A percentile compares a stretch with the other conserved stretches of the same genome.
phyloP scores from a whole-genome alignment of 495 filamentous ascomycete genomes.

The Lasiosphaeria miniovina region DNA sequence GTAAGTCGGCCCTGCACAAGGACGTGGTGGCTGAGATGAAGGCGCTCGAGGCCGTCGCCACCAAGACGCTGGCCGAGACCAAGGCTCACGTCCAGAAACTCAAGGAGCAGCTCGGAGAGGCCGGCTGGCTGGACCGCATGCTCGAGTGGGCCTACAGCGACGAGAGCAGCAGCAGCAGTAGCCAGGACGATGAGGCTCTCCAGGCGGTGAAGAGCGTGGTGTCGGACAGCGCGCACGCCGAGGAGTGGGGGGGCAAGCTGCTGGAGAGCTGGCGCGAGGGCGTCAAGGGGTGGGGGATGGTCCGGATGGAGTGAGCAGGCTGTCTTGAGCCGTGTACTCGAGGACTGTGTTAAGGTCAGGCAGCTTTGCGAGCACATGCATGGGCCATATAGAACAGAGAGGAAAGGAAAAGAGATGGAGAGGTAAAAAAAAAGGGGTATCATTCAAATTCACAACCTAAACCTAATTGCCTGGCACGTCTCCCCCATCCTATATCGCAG shows the following conservation, averaged over 20 bases:
- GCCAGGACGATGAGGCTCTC: constrained; percentile 16
- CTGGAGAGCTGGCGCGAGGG: constrained; percentile 43
- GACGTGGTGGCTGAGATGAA: constrained; percentile 38
- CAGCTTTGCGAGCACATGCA: not conserved
- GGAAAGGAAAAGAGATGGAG: not conserved
- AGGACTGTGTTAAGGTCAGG: no score
- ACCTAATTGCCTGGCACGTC: no score
- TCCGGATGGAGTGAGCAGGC: constrained; percentile 27
- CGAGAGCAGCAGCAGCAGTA: constrained; percentile 8
- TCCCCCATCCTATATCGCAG: no score
- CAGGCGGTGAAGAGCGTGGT: constrained; percentile 27
- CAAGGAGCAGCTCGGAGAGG: constrained; percentile 30
- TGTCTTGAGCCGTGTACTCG: no score
- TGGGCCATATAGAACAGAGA: not conserved
- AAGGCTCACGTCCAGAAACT: constrained; percentile 31
- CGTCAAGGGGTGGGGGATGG: constrained; percentile 40
- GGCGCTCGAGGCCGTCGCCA: constrained; percentile 29
- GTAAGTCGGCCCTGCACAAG: constrained; percentile 31
- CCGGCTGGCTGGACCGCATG: constrained; percentile 41
- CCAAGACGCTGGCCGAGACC: constrained; percentile 28
- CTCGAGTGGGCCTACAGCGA: constrained; percentile 23
- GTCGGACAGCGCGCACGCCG: constrained; percentile 25
- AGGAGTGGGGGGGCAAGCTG: constrained; percentile 42
- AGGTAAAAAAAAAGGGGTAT: constrained; percentile 3
- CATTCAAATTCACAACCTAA: not conserved